A percentile compares a stretch with the other conserved stretches of the same genome.
These are phyloP conservation scores for Ophiostoma ulmi DNA, from an alignment of 2,329 filamentous ascomycete species.

Conservation along the genomic window DNA sequence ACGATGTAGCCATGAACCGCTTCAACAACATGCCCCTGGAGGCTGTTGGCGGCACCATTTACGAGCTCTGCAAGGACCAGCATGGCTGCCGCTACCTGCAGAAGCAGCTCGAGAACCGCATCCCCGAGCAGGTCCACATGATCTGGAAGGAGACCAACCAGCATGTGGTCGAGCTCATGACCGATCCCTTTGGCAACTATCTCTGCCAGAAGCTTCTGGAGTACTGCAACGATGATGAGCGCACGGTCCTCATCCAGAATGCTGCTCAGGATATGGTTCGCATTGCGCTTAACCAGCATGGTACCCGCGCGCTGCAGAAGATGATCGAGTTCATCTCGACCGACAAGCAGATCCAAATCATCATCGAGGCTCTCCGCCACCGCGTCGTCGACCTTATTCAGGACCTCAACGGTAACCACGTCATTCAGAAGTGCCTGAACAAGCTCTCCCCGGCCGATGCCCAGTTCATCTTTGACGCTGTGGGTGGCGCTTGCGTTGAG, in stretches of 20 bases:
- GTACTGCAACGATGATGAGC: conserved; percentile 90
- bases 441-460: conserved; percentile 79
- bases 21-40: conserved; percentile 81
- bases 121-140: conserved; percentile 76
- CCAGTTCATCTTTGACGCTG: conserved; percentile 95
- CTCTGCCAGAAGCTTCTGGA: conserved; percentile 97
- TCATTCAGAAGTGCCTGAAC: conserved; percentile 98
- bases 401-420: conserved; percentile 96
- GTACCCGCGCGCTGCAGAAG: conserved; percentile 93
- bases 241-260: conserved; percentile 86
- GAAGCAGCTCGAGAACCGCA: conserved; percentile 91
- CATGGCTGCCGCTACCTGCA: conserved; percentile 95
- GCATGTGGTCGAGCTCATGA: conserved; percentile 97
- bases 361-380: conserved; percentile 76
- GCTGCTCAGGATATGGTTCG: conserved; percentile 81
- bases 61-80: conserved; percentile 92
- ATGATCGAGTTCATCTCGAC: conserved; percentile 98
- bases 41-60: conserved; percentile 75
- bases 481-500: conserved; percentile 77
- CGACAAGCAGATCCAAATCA: conserved; percentile 75
- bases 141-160: conserved; percentile 92
- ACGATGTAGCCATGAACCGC: conserved; percentile 57
- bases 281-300: conserved; percentile 95
- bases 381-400: conserved; percentile 93
- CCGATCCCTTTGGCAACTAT: conserved; percentile 97